Evolutionary conservation across 306 rosid species (phyloP).

Genomic region (Malus asiatica): DNA sequence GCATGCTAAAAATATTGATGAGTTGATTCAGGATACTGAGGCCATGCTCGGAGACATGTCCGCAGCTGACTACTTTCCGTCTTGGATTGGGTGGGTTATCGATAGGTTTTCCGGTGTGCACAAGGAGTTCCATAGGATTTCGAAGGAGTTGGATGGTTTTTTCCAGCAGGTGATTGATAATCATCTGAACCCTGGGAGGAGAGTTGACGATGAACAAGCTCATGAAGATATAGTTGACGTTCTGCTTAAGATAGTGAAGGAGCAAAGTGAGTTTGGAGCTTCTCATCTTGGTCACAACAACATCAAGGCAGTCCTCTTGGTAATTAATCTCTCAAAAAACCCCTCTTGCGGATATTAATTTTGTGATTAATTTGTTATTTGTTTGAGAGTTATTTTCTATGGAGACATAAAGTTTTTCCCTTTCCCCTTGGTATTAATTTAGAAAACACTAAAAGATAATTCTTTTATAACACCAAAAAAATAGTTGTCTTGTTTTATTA

Average conservation of each 20-base stretch:
- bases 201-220: background rate
- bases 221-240: slow-evolving; percentile 26
- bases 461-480: too few species aligned
- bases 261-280: background rate
- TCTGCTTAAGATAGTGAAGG: slow-evolving; percentile 12
- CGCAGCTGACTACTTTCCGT: slow-evolving; percentile 26
- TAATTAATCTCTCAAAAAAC: background rate
- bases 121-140: slow-evolving; percentile 25
- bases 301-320: slow-evolving; percentile 38
- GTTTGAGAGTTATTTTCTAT: too few species aligned
- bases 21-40: background rate
- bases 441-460: too few species aligned
- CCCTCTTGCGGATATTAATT: too few species aligned
- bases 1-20: background rate
- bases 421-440: too few species aligned
- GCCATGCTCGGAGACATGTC: slow-evolving; percentile 26
- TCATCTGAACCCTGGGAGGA: slow-evolving; percentile 4
- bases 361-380: too few species aligned
- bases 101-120: slow-evolving; percentile 26
- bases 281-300: slow-evolving; percentile 1
- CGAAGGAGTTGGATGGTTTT: slow-evolving; percentile 35
- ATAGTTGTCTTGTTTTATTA: too few species aligned
- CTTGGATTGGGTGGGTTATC: slow-evolving; percentile 21
- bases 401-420: too few species aligned
- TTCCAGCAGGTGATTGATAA: slow-evolving; percentile 31